Percentiles rank a stretch among this genome's conserved stretches.
Evolutionary conservation across 352 stramenopile genomes (phyloP).

Genomic region (Phytophthora pini): DNA sequence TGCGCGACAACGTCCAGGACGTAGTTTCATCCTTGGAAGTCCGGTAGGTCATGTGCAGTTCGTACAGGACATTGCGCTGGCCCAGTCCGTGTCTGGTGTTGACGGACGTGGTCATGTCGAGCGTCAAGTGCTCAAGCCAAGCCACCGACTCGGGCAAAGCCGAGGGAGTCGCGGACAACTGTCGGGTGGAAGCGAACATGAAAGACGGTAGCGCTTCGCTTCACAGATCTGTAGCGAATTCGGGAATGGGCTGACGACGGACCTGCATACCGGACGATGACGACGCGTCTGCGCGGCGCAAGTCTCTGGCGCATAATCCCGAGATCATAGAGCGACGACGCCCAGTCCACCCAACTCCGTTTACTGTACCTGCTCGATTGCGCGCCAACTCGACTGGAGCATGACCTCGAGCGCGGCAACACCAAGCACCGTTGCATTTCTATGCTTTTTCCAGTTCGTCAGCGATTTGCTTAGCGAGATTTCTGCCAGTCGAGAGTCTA

Average conservation of each 20-base stretch:
- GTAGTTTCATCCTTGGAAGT: slow-evolving; percentile 29
- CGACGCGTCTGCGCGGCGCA: slow-evolving; percentile 3
- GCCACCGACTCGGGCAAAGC: slow-evolving; percentile 37
- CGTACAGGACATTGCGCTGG: slow-evolving; percentile 37
- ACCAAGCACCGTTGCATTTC: slow-evolving; percentile 9
- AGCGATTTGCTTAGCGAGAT: slow-evolving; percentile 24
- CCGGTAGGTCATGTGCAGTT: slow-evolving; percentile 42
- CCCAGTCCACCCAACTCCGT: slow-evolving; percentile 12
- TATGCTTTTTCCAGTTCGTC: slow-evolving; percentile 22
- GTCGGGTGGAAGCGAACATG: slow-evolving; percentile 28
- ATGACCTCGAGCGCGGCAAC: too few species aligned
- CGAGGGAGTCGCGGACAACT: slow-evolving; percentile 6
- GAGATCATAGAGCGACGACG: background rate
- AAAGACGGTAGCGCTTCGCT: slow-evolving; percentile 13
- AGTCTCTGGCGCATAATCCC: slow-evolving; percentile 25
- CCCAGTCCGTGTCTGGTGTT: slow-evolving; percentile 21
- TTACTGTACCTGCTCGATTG: slow-evolving; percentile 22
- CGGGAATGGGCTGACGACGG: slow-evolving; percentile 16
- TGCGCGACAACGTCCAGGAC: slow-evolving; percentile 37
- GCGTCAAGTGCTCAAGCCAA: slow-evolving; percentile 37
- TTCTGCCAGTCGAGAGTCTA: slow-evolving; percentile 21
- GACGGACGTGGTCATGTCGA: slow-evolving; percentile 36
- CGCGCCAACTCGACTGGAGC: slow-evolving; percentile 6
- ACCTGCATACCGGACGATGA: slow-evolving; percentile 8
- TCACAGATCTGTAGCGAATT: slow-evolving; percentile 9